phyloP scores from a whole-genome alignment of 1,284 basidiomycete species.

The Somion occarium region DNA sequence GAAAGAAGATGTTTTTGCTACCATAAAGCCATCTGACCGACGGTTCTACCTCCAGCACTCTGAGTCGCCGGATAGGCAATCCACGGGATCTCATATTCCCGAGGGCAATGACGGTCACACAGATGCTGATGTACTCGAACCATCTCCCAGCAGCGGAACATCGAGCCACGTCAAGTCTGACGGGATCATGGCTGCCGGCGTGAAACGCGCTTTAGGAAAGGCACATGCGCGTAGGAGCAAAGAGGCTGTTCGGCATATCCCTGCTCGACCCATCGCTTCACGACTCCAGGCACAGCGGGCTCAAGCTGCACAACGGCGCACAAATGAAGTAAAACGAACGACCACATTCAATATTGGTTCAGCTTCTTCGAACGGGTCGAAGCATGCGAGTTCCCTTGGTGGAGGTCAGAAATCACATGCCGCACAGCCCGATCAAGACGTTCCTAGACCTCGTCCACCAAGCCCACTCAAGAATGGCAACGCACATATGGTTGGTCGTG shows the following conservation, averaged over 20 bases:
- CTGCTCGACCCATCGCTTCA: constrained; percentile 15
- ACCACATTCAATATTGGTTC: constrained; percentile 54
- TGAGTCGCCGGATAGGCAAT: constrained; percentile 33
- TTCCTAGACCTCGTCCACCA: neutral
- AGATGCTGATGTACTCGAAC: constrained; percentile 25
- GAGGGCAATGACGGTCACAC: constrained; percentile 15
- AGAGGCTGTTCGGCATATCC: constrained; percentile 18
- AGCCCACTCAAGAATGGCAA: constrained; percentile 10
- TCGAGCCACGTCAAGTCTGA: constrained; percentile 35
- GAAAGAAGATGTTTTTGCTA: constrained; percentile 23
- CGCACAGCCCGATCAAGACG: neutral
- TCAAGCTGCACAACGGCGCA: constrained; percentile 6
- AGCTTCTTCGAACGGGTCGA: constrained; percentile 46
- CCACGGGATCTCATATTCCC: neutral
- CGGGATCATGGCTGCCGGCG: constrained; percentile 9
- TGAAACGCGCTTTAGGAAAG: constrained; percentile 5
- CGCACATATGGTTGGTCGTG: neutral
- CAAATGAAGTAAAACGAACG: constrained; percentile 15
- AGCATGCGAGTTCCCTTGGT: neutral
- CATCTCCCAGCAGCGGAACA: constrained; percentile 30
- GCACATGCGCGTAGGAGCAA: constrained; percentile 19
- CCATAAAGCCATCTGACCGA: constrained; percentile 32
- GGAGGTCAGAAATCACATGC: neutral
- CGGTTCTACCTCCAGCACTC: constrained; percentile 39
- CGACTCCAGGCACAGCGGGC: constrained; percentile 9